Evolutionary conservation across 495 filamentous ascomycete genomes (phyloP).

Genomic region (Penicillium daleae): DNA sequence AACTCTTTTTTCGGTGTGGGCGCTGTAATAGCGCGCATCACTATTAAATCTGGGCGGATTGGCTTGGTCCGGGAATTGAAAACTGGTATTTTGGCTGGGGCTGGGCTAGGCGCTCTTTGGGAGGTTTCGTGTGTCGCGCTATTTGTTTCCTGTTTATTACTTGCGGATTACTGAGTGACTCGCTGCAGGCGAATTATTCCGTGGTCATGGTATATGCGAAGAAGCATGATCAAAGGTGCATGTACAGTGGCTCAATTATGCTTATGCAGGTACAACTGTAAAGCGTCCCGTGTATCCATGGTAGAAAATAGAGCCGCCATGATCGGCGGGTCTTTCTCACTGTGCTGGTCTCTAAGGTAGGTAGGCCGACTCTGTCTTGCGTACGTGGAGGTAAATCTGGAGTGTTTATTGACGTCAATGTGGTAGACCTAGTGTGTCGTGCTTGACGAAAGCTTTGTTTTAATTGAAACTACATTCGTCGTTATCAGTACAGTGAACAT

Average conservation of each 20-base stretch:
- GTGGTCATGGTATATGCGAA: not conserved
- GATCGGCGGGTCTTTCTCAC: slow-evolving; percentile 13
- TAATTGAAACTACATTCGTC: not conserved
- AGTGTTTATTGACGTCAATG: slow-evolving; percentile 6
- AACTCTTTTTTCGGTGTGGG: slow-evolving; percentile 12
- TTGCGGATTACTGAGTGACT: not conserved
- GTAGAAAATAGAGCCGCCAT: slow-evolving; percentile 15
- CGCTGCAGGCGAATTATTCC: not conserved
- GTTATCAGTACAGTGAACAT: not conserved
- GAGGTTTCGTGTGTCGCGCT: slow-evolving; percentile 10
- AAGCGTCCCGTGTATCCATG: not conserved
- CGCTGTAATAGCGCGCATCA: slow-evolving; percentile 16
- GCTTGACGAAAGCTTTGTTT: not conserved
- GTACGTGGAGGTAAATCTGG: not conserved
- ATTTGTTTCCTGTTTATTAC: not conserved
- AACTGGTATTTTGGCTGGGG: slow-evolving; percentile 14
- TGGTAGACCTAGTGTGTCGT: not conserved
- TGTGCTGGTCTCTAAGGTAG: slow-evolving; percentile 7
- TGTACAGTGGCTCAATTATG: too few species aligned
- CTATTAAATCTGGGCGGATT: slow-evolving; percentile 7
- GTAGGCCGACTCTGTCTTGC: slow-evolving; percentile 8
- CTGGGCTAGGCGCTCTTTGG: not conserved
- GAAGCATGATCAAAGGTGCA: too few species aligned
- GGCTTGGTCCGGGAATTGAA: not conserved
- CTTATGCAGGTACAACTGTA: slow-evolving; percentile 1